A percentile compares a stretch with the other conserved stretches of the same genome.
Evolutionary conservation across 1,139 yeast genomes (phyloP).

Genomic region (Lodderomyces parapsilosis): DNA sequence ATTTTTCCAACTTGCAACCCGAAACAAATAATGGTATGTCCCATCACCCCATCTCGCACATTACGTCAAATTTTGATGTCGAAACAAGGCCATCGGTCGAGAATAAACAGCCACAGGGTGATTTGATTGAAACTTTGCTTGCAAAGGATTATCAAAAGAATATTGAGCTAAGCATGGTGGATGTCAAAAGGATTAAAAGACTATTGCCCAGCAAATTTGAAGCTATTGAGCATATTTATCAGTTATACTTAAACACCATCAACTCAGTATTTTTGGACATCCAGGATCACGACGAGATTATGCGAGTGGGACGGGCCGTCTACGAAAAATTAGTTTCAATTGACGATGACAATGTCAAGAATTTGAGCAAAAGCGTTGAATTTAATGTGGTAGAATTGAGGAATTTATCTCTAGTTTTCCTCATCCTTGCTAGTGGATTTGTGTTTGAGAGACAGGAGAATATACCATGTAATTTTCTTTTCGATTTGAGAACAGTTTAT

Average conservation of each 20-base stretch:
- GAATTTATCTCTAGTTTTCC: constrained; percentile 18
- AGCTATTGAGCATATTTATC: constrained; percentile 13
- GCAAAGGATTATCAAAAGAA: constrained; percentile 11
- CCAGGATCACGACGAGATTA: constrained; percentile 17
- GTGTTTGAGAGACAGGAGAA: constrained; percentile 16
- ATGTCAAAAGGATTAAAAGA: constrained; percentile 18
- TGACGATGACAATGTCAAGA: constrained; percentile 14
- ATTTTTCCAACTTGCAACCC: constrained; percentile 6
- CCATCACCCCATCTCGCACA: constrained; percentile 6
- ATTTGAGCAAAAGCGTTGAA: constrained; percentile 10
- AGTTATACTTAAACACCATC: constrained; percentile 17
- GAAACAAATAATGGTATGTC: not conserved
- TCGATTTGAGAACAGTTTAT: constrained; percentile 12
- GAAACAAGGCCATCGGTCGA: not conserved
- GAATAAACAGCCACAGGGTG: not conserved
- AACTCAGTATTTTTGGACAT: constrained; percentile 18
- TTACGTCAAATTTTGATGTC: not conserved
- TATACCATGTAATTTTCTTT: constrained; percentile 7
- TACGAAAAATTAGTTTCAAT: constrained; percentile 13
- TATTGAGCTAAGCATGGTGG: constrained; percentile 17
- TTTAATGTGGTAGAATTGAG: constrained; percentile 16
- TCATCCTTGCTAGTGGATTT: constrained; percentile 25
- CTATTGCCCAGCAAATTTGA: constrained; percentile 17
- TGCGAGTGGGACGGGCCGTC: constrained; percentile 9
- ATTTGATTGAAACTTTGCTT: constrained; percentile 13